Evolutionary conservation across 2,329 filamentous ascomycete genomes (phyloP), one percentile per base, ranked within the genome.

Genomic region (Arthrobotrys iridis): DNA sequence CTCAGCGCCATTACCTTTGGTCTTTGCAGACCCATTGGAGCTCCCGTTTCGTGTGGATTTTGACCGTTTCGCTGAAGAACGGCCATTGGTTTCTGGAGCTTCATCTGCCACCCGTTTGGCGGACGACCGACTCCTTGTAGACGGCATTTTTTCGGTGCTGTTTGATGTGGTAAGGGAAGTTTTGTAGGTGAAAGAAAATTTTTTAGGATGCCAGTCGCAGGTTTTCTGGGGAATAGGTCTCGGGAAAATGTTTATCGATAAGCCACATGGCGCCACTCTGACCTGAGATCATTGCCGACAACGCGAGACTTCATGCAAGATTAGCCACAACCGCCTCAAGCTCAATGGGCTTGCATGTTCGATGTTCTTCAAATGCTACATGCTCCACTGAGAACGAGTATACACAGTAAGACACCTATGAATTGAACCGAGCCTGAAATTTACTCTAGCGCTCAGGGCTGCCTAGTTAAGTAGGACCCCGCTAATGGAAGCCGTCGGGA

Each of bases 161-260:
- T 41, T 60, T 40, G 68, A 43, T 37, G 50, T 35, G 46, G 46
- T 15, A 41, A 57, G 10, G 11, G 52, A 15, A 5, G 18, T 43
- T 18, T 30, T 46, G 13, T 18, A 55, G 13, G 57, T 5, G 10
- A 26, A 48, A 48, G 62, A 55, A 57, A 65, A 65, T 26, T 48
- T 50, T 48, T 43, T 33, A 10, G 22, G 26, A 65, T 41, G 60
- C 28, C 20, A 43, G 50, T 57, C 35, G 24, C 43, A 43, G 13
- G 35, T 45, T 24, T 33, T 48, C 41, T 28, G 41, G 33, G 13
- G 35, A 33, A 18, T 11, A 11, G 11, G n/a, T n/a, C n/a, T 48
- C 24, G 50, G 35, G 43, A 63, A 66, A 74, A 67, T 57, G 52
- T 48, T 62, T 74, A 74, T 74, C 70, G 70, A 74, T 74, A 74